Evolutionary conservation across 805 yeast species (phyloP).

Genomic region (Saturnispora gosingensis): DNA sequence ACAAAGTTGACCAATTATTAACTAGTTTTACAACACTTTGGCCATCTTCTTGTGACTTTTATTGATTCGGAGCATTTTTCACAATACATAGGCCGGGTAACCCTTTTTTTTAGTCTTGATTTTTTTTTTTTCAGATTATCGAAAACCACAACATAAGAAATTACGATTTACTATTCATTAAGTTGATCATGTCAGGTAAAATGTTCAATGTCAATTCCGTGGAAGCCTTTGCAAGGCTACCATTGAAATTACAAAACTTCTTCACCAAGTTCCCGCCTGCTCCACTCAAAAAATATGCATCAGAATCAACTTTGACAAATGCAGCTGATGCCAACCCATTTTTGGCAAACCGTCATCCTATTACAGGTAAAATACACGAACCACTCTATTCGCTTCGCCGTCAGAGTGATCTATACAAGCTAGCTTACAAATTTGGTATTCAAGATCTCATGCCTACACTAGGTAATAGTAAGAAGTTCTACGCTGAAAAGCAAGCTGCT

Average conservation of each 20-base stretch:
- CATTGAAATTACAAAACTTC: conserved; percentile 59
- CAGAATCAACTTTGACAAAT: conserved; percentile 51
- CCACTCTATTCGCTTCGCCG: conserved; percentile 75
- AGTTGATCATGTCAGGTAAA: conserved; percentile 7
- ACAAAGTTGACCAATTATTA: no score
- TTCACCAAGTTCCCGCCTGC: conserved; percentile 79
- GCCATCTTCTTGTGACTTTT: no score
- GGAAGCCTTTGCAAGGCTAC: conserved; percentile 42
- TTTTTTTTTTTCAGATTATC: not conserved
- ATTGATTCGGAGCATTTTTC: no score
- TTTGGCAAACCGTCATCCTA: conserved; percentile 73
- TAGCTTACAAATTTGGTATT: conserved; percentile 76
- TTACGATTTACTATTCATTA: not conserved
- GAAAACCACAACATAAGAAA: not conserved
- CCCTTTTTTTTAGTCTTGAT: not conserved
- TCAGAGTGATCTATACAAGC: conserved; percentile 73
- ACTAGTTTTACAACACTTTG: no score
- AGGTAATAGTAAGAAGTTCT: conserved; percentile 57
- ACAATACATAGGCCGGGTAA: not conserved
- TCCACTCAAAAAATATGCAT: conserved; percentile 60
- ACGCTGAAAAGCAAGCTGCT: conserved; percentile 62
- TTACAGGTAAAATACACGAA: conserved; percentile 66
- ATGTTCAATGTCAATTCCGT: conserved; percentile 24
- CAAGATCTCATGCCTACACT: conserved; percentile 65
- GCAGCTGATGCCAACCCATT: conserved; percentile 81